Percentiles rank a stretch among this genome's conserved stretches.
phyloP scores from a whole-genome alignment of 805 yeast species.

The Torulaspora indica region DNA sequence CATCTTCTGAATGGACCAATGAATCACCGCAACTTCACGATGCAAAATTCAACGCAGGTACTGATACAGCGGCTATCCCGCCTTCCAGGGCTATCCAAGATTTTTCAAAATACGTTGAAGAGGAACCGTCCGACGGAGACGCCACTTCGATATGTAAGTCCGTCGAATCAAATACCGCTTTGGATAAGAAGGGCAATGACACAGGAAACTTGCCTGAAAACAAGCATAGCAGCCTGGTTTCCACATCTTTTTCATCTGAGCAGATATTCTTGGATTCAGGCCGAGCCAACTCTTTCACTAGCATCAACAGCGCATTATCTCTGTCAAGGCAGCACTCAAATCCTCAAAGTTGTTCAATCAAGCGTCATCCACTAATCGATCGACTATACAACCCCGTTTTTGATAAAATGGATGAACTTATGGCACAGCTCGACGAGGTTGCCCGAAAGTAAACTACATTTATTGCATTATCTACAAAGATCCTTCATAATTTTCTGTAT shows the following conservation, averaged over 20 bases:
- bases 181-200: not conserved
- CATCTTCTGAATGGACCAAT: slow-evolving; percentile 41
- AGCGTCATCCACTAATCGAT: slow-evolving; percentile 45
- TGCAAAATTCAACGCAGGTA: slow-evolving; percentile 17
- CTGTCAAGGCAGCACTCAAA: slow-evolving; percentile 11
- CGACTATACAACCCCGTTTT: slow-evolving; percentile 56
- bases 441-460: slow-evolving; percentile 7
- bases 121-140: slow-evolving; percentile 2
- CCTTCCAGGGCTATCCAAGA: slow-evolving; percentile 41
- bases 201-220: slow-evolving; percentile 2
- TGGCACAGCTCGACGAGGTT: slow-evolving; percentile 26
- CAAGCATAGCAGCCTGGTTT: slow-evolving; percentile 13
- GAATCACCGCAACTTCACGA: slow-evolving; percentile 37
- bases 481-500: slow-evolving; percentile 1
- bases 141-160: slow-evolving; percentile 1
- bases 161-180: not conserved
- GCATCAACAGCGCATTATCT: slow-evolving; percentile 27
- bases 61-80: slow-evolving; percentile 33
- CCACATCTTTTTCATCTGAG: slow-evolving; percentile 20
- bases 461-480: slow-evolving; percentile 4
- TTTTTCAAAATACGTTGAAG: slow-evolving; percentile 37
- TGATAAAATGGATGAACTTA: slow-evolving; percentile 41
- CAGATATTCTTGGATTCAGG: slow-evolving; percentile 30
- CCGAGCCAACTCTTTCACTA: slow-evolving; percentile 26
- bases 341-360: slow-evolving; percentile 5